Evolutionary conservation across 2,329 filamentous ascomycete species (phyloP).

Genomic region (Paramyrothecium roridum): DNA sequence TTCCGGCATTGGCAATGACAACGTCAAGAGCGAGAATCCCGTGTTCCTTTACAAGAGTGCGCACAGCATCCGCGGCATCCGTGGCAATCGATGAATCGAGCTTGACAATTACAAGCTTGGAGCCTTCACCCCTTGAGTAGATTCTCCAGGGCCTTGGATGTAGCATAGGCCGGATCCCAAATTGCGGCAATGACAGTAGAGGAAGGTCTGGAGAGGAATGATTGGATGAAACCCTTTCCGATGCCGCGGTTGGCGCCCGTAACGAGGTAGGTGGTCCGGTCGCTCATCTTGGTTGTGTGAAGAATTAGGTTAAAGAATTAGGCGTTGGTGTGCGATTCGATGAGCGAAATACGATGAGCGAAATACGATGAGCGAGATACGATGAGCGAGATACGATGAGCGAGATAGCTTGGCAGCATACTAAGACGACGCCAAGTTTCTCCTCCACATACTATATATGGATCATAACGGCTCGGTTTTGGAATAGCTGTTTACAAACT

Average conservation of each 20-base stretch:
- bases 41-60: constrained; percentile 18
- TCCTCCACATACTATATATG: too few relatives aligned
- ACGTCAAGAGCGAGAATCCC: constrained; percentile 41
- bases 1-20: constrained; percentile 47
- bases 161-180: constrained; percentile 22
- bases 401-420: too few relatives aligned
- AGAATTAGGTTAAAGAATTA: too few relatives aligned
- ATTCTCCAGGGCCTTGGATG: constrained; percentile 22
- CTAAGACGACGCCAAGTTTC: too few relatives aligned
- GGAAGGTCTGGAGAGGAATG: neutral
- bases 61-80: constrained; percentile 29
- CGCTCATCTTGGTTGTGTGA: too few relatives aligned
- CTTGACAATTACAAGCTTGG: constrained; percentile 35
- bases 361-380: too few relatives aligned
- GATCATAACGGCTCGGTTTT: too few relatives aligned
- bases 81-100: constrained; percentile 32
- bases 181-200: constrained; percentile 36
- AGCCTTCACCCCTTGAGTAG: constrained; percentile 31
- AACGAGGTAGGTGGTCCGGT: neutral
- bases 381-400: too few relatives aligned
- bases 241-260: neutral
- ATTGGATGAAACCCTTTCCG: neutral
- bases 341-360: too few relatives aligned
- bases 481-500: too few relatives aligned
- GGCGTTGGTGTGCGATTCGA: too few relatives aligned